phyloP scores from a whole-genome alignment of 2,329 filamentous ascomycete genomes.

The Cercospora canescens region DNA sequence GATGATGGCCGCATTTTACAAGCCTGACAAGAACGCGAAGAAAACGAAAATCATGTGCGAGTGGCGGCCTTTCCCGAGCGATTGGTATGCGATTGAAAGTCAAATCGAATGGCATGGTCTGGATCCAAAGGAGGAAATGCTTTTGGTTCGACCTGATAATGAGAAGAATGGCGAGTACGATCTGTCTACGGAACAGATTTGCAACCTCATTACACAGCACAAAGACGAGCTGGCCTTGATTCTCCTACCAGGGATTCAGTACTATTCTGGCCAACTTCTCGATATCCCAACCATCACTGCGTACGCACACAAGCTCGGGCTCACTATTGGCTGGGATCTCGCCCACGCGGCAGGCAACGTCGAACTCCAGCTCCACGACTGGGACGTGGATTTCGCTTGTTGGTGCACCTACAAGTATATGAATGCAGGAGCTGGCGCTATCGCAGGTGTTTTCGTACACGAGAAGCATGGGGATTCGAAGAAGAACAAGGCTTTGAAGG shows the following conservation, averaged over 20 bases:
- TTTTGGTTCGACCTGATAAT: slow-evolving; percentile 66
- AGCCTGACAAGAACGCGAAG: slow-evolving; percentile 55
- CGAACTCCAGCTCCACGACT: slow-evolving; percentile 75
- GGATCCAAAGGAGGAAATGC: slow-evolving; percentile 66
- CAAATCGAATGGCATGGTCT: slow-evolving; percentile 73
- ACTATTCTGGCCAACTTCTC: slow-evolving; percentile 86
- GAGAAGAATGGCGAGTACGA: slow-evolving; percentile 47
- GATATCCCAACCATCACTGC: slow-evolving; percentile 79
- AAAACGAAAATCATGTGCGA: slow-evolving; percentile 81
- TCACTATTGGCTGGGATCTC: slow-evolving; percentile 82
- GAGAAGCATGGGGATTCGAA: slow-evolving; percentile 63
- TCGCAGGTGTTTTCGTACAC: slow-evolving; percentile 79
- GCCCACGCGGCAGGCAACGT: slow-evolving; percentile 87
- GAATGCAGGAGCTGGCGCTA: slow-evolving; percentile 81
- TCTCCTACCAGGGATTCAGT: slow-evolving; percentile 83
- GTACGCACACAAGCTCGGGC: slow-evolving; percentile 68
- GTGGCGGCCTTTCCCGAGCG: slow-evolving; percentile 85
- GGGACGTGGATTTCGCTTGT: slow-evolving; percentile 86
- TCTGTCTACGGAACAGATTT: slow-evolving; percentile 69
- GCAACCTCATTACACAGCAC: slow-evolving; percentile 72
- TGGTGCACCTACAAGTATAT: slow-evolving; percentile 98
- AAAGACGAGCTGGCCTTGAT: slow-evolving; percentile 72
- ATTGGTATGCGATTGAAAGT: slow-evolving; percentile 83
- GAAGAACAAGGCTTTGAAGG: slow-evolving; percentile 52
- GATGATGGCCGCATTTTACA: slow-evolving; percentile 83